A percentile compares a stretch with the other conserved stretches of the same genome.
Evolutionary conservation across 2,329 filamentous ascomycete species (phyloP).

Genomic region (Tolypocladium nubicola): DNA sequence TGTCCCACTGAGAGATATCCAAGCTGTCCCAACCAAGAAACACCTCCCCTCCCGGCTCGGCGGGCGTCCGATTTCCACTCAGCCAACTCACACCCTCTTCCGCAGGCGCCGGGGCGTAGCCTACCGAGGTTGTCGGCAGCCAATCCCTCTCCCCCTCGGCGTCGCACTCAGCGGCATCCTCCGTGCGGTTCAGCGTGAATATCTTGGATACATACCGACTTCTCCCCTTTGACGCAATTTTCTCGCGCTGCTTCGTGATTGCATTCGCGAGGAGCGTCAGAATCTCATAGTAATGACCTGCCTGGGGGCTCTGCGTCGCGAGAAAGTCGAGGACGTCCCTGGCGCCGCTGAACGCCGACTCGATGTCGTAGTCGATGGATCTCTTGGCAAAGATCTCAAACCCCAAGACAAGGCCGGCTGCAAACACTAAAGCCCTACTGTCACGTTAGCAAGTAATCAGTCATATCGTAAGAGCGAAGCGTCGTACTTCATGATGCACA

Average conservation of each 20-base stretch:
- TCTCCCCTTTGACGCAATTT: constrained; percentile 9
- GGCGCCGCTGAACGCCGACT: constrained; percentile 38
- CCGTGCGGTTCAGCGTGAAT: constrained; percentile 9
- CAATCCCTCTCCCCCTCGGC: background rate
- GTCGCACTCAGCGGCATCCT: background rate
- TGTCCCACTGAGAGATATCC: constrained; percentile 21
- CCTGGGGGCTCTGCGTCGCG: constrained; percentile 39
- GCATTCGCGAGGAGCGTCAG: constrained; percentile 34
- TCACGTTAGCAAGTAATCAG: background rate
- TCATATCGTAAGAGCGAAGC: accelerated
- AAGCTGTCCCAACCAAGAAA: constrained; percentile 18
- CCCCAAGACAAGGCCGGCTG: constrained; percentile 44
- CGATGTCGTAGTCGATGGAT: constrained; percentile 31
- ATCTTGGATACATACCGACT: constrained; percentile 17
- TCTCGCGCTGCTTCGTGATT: constrained; percentile 27
- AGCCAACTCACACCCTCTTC: constrained; percentile 5
- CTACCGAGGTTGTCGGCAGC: background rate
- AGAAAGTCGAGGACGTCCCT: constrained; percentile 38
- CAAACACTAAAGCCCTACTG: constrained; percentile 41
- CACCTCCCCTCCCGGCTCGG: constrained; percentile 5
- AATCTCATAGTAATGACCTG: constrained; percentile 47
- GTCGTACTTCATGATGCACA: constrained; percentile 48
- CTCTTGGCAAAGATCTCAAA: constrained; percentile 43
- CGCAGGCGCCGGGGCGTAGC: background rate
- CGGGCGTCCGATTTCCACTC: constrained; percentile 1